Evolutionary conservation across 1,284 basidiomycete species (phyloP).

Genomic region (Jaminaea rosea): DNA sequence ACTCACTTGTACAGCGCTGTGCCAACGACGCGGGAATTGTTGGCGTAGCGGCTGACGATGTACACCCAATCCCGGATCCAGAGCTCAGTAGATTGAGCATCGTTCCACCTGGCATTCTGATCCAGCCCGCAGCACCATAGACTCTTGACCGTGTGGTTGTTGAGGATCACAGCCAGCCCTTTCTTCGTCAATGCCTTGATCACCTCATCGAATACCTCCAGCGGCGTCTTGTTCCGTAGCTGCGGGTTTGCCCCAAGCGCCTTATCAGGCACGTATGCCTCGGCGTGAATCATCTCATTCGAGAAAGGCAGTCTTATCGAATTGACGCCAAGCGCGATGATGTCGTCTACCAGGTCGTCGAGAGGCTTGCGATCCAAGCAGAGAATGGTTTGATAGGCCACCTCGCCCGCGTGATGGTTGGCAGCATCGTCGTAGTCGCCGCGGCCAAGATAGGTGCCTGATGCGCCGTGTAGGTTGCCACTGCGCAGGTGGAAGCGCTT

Average conservation of each 20-base stretch:
- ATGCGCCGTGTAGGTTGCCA: constrained; percentile 13
- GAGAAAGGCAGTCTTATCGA: constrained; percentile 10
- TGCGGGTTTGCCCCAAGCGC: constrained; percentile 11
- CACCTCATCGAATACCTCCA: constrained; percentile 9
- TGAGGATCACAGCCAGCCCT: constrained; percentile 14
- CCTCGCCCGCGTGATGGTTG: constrained; percentile 12
- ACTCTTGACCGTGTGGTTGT: constrained; percentile 11
- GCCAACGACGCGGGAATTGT: constrained; percentile 10
- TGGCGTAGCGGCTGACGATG: constrained; percentile 7
- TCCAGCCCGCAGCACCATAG: constrained; percentile 14
- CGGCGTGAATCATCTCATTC: constrained; percentile 12
- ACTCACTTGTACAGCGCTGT: constrained; percentile 12
- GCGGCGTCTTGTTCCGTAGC: constrained; percentile 7
- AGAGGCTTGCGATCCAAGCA: constrained; percentile 10
- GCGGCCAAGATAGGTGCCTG: constrained; percentile 9
- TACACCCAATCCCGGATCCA: constrained; percentile 10
- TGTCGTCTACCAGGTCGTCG: constrained; percentile 7
- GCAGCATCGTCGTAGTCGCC: constrained; percentile 4
- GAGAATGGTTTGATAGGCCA: constrained; percentile 9
- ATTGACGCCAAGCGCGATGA: constrained; percentile 10
- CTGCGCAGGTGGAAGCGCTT: constrained; percentile 6
- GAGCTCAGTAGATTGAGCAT: constrained; percentile 1
- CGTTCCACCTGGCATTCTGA: constrained; percentile 10
- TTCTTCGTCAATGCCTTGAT: constrained; percentile 5
- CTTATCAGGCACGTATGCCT: background rate